phyloP scores from a whole-genome alignment of 495 filamentous ascomycete genomes.

The Ascobolus immersus region DNA sequence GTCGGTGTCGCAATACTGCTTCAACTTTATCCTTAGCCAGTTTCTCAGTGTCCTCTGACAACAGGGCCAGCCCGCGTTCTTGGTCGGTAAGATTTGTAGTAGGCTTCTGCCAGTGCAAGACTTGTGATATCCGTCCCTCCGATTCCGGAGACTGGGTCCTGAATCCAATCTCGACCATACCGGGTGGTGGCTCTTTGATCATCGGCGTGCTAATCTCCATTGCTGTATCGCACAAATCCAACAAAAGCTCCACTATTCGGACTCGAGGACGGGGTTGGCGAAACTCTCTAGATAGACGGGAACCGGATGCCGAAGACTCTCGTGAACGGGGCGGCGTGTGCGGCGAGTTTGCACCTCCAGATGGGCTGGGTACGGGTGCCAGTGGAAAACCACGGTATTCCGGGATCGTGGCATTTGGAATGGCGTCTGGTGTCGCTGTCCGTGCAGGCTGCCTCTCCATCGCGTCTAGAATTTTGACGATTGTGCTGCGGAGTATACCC shows the following conservation, averaged over 20 bases:
- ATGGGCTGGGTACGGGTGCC: constrained; percentile 45
- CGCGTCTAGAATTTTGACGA: constrained; percentile 82
- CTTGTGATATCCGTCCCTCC: constrained; percentile 73
- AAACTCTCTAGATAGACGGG: constrained; percentile 51
- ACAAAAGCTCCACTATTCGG: constrained; percentile 75
- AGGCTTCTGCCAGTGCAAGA: constrained; percentile 85
- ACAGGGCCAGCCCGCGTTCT: constrained; percentile 65
- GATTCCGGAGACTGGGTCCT: constrained; percentile 87
- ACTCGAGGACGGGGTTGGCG: constrained; percentile 68
- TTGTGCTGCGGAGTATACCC: constrained; percentile 80
- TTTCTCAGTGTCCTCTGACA: constrained; percentile 69
- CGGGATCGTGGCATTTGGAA: constrained; percentile 15
- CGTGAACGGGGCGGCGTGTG: constrained; percentile 44
- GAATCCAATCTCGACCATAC: constrained; percentile 37
- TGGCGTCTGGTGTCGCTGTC: constrained; percentile 24
- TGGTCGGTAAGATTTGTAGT: constrained; percentile 77
- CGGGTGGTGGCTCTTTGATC: constrained; percentile 51
- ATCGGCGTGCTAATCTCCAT: constrained; percentile 82
- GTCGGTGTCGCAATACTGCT: constrained; percentile 66
- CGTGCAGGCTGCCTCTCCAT: constrained; percentile 59
- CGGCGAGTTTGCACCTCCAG: constrained; percentile 41
- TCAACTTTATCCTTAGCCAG: constrained; percentile 72
- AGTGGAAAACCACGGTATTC: constrained; percentile 86
- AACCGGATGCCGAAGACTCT: constrained; percentile 53
- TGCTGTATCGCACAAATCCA: constrained; percentile 88